Conservation (phyloP, 208 protist genomes). For the Acanthamoeba healyi region DNA sequence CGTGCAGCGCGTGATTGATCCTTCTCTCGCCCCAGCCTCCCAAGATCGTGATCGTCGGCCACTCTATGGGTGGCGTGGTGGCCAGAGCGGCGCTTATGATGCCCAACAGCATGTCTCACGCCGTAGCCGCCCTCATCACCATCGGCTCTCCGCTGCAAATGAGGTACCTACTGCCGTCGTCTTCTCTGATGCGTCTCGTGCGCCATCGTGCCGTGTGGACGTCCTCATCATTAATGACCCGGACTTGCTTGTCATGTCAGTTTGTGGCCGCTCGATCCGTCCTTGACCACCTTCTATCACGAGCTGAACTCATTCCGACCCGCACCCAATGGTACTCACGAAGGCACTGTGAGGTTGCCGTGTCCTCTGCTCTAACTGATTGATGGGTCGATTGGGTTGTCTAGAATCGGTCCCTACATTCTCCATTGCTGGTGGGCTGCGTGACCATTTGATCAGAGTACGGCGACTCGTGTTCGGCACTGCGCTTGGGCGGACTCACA, state of each 20-base stretch:
- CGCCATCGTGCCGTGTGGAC: background rate
- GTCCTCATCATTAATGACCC: too few species aligned
- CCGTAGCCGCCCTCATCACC: constrained; percentile 2
- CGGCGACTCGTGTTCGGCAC: too few species aligned
- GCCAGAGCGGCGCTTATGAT: constrained; percentile 47
- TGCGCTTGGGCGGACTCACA: too few species aligned
- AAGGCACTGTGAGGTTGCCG: too few species aligned
- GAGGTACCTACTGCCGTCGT: background rate
- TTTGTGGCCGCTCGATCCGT: constrained; percentile 24
- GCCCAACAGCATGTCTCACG: background rate
- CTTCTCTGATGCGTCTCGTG: background rate
- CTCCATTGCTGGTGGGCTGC: constrained; percentile 38
- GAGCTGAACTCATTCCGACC: constrained; percentile 4
- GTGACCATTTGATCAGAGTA: constrained; percentile 36
- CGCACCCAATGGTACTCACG: background rate
- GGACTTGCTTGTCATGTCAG: too few species aligned
- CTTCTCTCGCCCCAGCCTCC: background rate
- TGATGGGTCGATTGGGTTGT: background rate
- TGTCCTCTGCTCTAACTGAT: background rate
- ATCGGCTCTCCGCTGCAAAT: constrained; percentile 40
- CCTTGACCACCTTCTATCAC: constrained; percentile 18
- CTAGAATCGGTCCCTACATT: constrained; percentile 7
- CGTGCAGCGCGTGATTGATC: background rate
- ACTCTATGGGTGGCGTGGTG: constrained; percentile 72
- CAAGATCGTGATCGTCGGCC: constrained; percentile 34